Conservation (phyloP, 192 early-diverging fungal genomes). For the Phlyctochytrium planicorne region DNA sequence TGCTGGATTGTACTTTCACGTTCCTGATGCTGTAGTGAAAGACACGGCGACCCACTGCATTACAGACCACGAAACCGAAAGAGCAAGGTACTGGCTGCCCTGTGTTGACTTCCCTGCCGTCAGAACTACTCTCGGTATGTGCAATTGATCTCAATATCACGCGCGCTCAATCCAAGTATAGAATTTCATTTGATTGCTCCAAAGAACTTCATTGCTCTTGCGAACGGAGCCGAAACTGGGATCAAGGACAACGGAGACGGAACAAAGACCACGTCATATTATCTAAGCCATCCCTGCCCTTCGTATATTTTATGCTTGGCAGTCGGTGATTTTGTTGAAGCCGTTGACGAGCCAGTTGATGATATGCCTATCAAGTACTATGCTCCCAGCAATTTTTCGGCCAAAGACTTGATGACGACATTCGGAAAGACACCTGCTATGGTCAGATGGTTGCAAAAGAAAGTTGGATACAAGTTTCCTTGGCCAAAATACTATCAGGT, state of each 20-base stretch:
- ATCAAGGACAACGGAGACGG: slow-evolving; percentile 26
- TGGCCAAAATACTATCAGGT: slow-evolving; percentile 58
- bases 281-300: slow-evolving; percentile 42
- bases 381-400: too few relatives aligned
- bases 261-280: slow-evolving; percentile 36
- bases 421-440: slow-evolving; percentile 48
- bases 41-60: slow-evolving; percentile 33
- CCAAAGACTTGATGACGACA: slow-evolving; percentile 37
- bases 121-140: slow-evolving; percentile 33
- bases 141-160: neutral
- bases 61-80: slow-evolving; percentile 48
- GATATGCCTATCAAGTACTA: slow-evolving; percentile 3
- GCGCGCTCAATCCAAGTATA: slow-evolving; percentile 15
- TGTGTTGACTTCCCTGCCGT: slow-evolving; percentile 50
- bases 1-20: slow-evolving; percentile 46
- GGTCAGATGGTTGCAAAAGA: slow-evolving; percentile 50
- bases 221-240: slow-evolving; percentile 40
- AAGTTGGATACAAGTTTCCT: slow-evolving; percentile 42
- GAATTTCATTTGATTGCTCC: slow-evolving; percentile 48
- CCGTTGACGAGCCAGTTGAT: slow-evolving; percentile 44
- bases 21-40: slow-evolving; percentile 27
- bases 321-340: slow-evolving; percentile 46
- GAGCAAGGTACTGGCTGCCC: slow-evolving; percentile 53
- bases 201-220: slow-evolving; percentile 36
- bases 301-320: slow-evolving; percentile 53